Base-by-base conservation (phyloP, 2,329 filamentous ascomycete species). In the Colletotrichum ledebouriae region DNA sequence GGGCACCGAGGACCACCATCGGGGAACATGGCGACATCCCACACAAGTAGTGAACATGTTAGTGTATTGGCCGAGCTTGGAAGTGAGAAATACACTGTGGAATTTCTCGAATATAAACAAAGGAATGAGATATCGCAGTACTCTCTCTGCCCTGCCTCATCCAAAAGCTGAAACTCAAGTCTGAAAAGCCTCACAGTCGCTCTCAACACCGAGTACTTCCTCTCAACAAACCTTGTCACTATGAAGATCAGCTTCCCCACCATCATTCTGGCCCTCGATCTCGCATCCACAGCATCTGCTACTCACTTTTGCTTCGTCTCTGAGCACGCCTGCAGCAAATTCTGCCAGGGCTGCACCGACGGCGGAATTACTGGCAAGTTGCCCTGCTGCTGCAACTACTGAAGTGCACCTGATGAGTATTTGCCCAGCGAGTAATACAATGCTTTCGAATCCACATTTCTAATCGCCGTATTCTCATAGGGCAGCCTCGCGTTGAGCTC, bases 81-180 rank as follows among this genome's bases (percentile, higher is more conserved):
- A 22, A 3, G 25, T 29, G 25, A 7, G 25, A 29, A 29, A 29
- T 6, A 6, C 3, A 4, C 25, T 4, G 25, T 29, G 25, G 3
- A 6, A 6, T 6, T 29, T 29, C 6, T 6, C 5, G 5, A 29
- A 29, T 29, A 6, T 29, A 29, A 6, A 29, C 5, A 1, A 6
- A 6, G 4, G 25, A 29, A 29, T 29, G 25, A 29, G 25, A 29
- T 29, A 29, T 29, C 4, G 25, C 25, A 29, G 25, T 6, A 6
- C 25, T 6, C 10, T 11, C 6, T 11, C 1, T 15, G 7, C 3
- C 9, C 12, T 10, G 20, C 47, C 11, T 50, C 22, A 0, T n/a
- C 47, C 20, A 7, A 1, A 22, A 33, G 29, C 2, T 15, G 4
- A 0, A 50, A 11, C 22, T 1, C 1, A 2, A 29, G 6, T 0